phyloP scores from a whole-genome alignment of 352 stramenopile genomes.

The Phytopythium montanum region DNA sequence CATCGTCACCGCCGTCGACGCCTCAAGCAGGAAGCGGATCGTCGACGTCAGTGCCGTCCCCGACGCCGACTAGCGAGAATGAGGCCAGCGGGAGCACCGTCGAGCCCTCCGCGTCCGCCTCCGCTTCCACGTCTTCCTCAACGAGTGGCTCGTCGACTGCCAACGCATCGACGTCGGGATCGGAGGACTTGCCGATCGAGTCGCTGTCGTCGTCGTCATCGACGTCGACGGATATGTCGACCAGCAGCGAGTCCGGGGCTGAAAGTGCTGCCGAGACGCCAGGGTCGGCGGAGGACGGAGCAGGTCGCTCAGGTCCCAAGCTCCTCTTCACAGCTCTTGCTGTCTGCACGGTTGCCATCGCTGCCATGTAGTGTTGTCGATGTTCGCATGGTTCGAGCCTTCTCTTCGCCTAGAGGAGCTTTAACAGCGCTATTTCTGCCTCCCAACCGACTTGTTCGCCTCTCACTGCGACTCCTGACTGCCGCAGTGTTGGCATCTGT shows the following conservation, averaged over 20 bases:
- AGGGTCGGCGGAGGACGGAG: not conserved
- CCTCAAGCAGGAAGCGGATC: not conserved
- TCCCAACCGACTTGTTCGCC: not conserved
- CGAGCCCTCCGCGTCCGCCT: too few relatives aligned
- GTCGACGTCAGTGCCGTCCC: not conserved
- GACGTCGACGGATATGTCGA: not conserved
- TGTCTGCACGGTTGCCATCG: not conserved
- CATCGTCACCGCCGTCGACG: not conserved
- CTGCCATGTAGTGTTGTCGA: not conserved
- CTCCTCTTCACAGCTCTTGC: not conserved
- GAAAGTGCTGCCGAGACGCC: not conserved
- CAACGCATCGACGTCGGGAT: not conserved
- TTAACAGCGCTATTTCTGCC: slow-evolving; percentile 6
- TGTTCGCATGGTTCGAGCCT: not conserved
- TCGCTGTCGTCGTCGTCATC: not conserved
- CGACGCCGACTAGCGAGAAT: slow-evolving; percentile 1
- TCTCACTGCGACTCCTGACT: slow-evolving; percentile 2
- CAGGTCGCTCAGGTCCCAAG: not conserved
- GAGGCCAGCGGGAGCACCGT: not conserved
- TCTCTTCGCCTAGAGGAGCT: not conserved
- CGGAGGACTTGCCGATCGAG: slow-evolving; percentile 4
- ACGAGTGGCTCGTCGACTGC: not conserved
- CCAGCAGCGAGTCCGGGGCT: not conserved
- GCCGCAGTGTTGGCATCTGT: not conserved
- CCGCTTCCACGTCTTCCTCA: not conserved